A percentile compares a stretch with the other conserved stretches of the same genome.
These are phyloP conservation scores for Trichoderma koningii DNA, from an alignment of 2,329 filamentous ascomycete species.

Conservation along the genomic window DNA sequence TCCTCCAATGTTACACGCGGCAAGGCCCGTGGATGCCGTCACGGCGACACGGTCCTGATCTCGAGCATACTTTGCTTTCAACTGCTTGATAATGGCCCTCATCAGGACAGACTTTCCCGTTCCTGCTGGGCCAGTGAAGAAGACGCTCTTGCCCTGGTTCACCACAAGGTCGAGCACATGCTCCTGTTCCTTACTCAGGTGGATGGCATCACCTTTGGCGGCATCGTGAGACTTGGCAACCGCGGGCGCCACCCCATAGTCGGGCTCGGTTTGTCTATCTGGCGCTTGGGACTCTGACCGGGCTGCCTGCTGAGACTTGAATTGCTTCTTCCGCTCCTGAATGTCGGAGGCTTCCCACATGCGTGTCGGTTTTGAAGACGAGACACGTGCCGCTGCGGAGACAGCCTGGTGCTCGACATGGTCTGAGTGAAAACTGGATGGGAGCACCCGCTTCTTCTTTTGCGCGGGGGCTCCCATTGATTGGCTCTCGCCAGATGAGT, in stretches of 20 bases:
- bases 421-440: constrained; percentile 46
- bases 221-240: constrained; percentile 33
- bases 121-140: constrained; percentile 95
- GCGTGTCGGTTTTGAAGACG: constrained; percentile 40
- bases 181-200: constrained; percentile 82
- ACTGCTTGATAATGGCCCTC: constrained; percentile 80
- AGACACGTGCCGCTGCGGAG: constrained; percentile 32
- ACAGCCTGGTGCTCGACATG: constrained; percentile 34
- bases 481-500: constrained; percentile 41
- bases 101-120: constrained; percentile 97
- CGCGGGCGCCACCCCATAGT: background rate
- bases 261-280: constrained; percentile 35
- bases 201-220: constrained; percentile 55
- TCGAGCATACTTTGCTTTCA: constrained; percentile 73
- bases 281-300: constrained; percentile 38
- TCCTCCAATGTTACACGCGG: constrained; percentile 94
- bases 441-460: constrained; percentile 61
- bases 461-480: constrained; percentile 32
- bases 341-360: constrained; percentile 74
- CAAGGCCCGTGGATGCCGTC: constrained; percentile 92
- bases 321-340: constrained; percentile 74
- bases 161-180: constrained; percentile 82
- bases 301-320: constrained; percentile 57
- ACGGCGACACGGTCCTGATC: constrained; percentile 87
- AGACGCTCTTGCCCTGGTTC: constrained; percentile 80